Base-by-base conservation (phyloP, 2,329 filamentous ascomycete genomes). In the Elsinoe perseae region DNA sequence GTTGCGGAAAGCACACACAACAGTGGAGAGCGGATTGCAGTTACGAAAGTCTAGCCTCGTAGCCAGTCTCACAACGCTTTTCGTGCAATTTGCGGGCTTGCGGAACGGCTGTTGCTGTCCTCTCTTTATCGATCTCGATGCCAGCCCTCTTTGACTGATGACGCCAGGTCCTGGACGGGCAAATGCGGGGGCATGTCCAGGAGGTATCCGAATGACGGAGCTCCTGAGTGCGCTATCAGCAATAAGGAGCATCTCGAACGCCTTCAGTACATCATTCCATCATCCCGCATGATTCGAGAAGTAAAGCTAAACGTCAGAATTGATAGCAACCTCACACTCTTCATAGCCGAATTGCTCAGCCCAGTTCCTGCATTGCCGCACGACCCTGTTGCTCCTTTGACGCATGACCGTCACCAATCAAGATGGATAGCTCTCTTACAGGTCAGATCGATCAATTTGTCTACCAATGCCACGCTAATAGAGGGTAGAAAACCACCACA, bases 41-140 rank as follows among this genome's bases (percentile, higher is more conserved):
- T 36, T 52, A 52, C 27, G 28, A 36, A n/a, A 34, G 48, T 52
- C 27, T 36, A 34, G 48, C 43, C 43, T 30, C 14, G 20, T 20
- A 23, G 43, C 43, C 28, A 52, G 48, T 52, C 48, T 52, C 48
- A 36, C 16, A 52, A 30, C 25, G 28, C 48, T 52, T 52, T 52
- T 52, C 48, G 48, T 52, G 48, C 48, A 52, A 52, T 52, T 52
- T 36, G 28, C 48, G 48, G 48, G 9, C 48, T 52, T 30, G 48
- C 48, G 18, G 48, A 38, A 52, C 48, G 48, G 48, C 48, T 52
- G 48, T 52, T 52, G 48, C 18, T 16, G 30, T 52, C 25, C 14
- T 36, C 10, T 20, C 28, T 52, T 38, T 52, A 52, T 52, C 48
- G 48, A 52, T 52, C 48, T 28, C 25, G 48, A 52, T 38, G 28